Evolutionary conservation across 208 protist genomes (phyloP).

Genomic region (Lotmaria passim): DNA sequence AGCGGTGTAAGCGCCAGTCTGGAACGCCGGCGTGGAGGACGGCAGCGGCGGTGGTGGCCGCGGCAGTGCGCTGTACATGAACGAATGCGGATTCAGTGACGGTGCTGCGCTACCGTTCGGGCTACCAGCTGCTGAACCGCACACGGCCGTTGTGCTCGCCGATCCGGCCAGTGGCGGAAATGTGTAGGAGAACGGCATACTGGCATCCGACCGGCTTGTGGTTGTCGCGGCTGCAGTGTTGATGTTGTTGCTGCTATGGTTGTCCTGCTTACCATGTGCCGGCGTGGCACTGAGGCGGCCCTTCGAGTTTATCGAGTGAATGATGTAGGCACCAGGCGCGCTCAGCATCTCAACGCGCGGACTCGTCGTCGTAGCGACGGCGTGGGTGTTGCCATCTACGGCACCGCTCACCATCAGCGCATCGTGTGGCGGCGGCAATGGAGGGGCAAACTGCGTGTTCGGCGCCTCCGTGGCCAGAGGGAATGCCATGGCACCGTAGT

Average conservation of each 20-base stretch:
- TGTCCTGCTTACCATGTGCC: not conserved
- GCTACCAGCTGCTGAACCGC: not conserved
- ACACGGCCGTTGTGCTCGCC: not conserved
- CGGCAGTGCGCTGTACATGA: not conserved
- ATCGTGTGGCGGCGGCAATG: not conserved
- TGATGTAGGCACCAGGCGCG: conserved; percentile 3
- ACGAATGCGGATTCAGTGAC: not conserved
- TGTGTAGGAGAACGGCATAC: not conserved
- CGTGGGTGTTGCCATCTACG: conserved; percentile 1
- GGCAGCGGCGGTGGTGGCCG: not conserved
- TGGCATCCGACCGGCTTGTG: not conserved
- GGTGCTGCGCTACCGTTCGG: not conserved
- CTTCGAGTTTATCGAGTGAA: conserved; percentile 5
- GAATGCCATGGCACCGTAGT: not conserved
- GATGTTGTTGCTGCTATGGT: no score
- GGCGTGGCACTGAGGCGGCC: not conserved
- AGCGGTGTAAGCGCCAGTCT: not conserved
- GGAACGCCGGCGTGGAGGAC: not conserved
- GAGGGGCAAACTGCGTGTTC: not conserved
- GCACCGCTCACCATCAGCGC: not conserved
- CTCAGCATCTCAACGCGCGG: not conserved
- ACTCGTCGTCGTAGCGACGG: not conserved
- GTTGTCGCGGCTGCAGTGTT: not conserved
- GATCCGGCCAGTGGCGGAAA: not conserved
- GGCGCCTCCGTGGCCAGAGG: not conserved